Evolutionary conservation across 2,329 filamentous ascomycete genomes (phyloP), one percentile per base, ranked within the genome.

Genomic region (Paecilomyces sp.): DNA sequence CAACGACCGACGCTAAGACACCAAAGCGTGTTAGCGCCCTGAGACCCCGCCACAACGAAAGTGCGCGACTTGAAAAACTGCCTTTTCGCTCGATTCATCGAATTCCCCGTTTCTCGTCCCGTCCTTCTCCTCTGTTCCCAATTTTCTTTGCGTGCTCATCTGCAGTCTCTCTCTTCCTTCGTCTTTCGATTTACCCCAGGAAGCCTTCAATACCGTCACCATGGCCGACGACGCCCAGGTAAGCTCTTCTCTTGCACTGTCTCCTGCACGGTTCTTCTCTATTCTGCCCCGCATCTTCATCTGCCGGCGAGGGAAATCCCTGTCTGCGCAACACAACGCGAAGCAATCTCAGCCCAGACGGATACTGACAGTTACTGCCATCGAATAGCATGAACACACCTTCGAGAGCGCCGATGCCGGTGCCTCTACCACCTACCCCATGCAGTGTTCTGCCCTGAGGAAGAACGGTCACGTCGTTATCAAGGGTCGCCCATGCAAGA

Each of bases 381-480:
- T 11, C 41, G 51, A 65, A 64, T 70, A 90, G 84, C 86, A 89
- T 79, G 84, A 89, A 74, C 80, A 87, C 77, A 87, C 83, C 79
- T 97, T 97, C 86, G 92, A 96, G 70, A 89, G 87, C 81, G 91
- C 88, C 84, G 92, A 97, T 84, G 92, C 95, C 79, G 95, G 94
- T 81, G 93, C 94, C 74, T 97, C 94, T 71, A 77, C 83, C 75
- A 99, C 94, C 77, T 97, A 78, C 84, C 94, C 94, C 73, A 95
- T 96, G 91, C 94, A 99, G 87, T 99, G 94, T 83, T 99, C 95
- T 83, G 93, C 95, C 75, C 87, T 99, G 85, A 90, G 94, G 79
- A 97, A 99, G 92, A 96, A 95, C 88, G 93, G 94, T 70, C 89
- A 90, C 86, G 94, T 99, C 80, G 88, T 93, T 79, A 97, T 99